Conservation (phyloP, 2,329 filamentous ascomycete genomes). For the Talaromyces sp. region DNA sequence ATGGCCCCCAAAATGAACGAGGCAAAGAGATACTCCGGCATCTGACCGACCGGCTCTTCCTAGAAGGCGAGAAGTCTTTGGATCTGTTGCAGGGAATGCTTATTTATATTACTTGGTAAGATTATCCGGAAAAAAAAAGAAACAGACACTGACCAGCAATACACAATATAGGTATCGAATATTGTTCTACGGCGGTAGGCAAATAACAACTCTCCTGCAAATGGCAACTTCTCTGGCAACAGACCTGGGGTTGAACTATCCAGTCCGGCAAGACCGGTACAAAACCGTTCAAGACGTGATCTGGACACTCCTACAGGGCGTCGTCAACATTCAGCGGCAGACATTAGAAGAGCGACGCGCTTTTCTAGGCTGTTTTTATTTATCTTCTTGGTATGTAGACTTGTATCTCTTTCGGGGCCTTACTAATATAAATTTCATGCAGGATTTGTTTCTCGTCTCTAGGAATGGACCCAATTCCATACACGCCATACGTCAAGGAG, state of each 20-base stretch:
- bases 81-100: constrained; percentile 31
- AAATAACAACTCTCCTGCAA: constrained; percentile 24
- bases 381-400: neutral
- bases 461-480: neutral
- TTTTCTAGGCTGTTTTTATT: constrained; percentile 8
- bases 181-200: constrained; percentile 22
- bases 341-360: constrained; percentile 3
- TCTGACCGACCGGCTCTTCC: constrained; percentile 21
- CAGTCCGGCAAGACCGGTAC: neutral
- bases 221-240: constrained; percentile 25
- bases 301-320: neutral
- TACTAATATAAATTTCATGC: neutral
- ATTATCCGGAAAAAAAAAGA: neutral
- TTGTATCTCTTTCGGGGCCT: neutral
- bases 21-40: constrained; percentile 21
- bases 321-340: neutral
- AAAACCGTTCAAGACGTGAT: constrained; percentile 3
- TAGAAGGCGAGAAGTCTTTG: constrained; percentile 24
- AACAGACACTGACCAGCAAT: neutral
- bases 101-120: constrained; percentile 25
- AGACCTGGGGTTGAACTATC: constrained; percentile 22
- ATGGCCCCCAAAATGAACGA: constrained; percentile 19
- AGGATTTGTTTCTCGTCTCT: neutral
- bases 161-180: constrained; percentile 18
- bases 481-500: constrained; percentile 8